Base-by-base conservation (phyloP, 2,329 filamentous ascomycete species). In the Rutstroemia sydowiana region DNA sequence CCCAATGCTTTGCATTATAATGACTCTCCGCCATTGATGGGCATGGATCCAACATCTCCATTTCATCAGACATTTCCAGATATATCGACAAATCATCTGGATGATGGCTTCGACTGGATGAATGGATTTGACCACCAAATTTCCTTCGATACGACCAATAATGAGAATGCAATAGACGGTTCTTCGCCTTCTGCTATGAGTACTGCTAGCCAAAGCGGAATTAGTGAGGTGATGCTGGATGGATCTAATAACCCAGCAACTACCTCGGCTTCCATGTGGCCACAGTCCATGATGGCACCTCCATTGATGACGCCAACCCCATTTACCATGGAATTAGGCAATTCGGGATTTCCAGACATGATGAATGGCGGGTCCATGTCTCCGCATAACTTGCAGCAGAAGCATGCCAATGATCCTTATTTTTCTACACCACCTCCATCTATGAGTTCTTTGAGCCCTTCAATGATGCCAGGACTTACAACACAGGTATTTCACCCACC, bases 181-280 rank as follows among this genome's bases (percentile, higher is more conserved):
- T 97, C 93, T 10, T 97, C 93, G 13, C 93, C 93, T 14, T 97
- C 93, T 8, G 90, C 90, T 43, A 92, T 97, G 68, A 97, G 92
- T 72, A 95, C 88, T 40, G 88, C 88, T 54, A 97, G 91, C 70
- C 91, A 95, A 65, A 92, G 87, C 67, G 88, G 85, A 46, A 87
- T 91, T 68, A 95, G 88, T 69, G 93, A 97, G 5, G 82, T 90
- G 54, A 90, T 95, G 85, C 75, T 93, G 53, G 90, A 96, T 68
- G 88, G 88, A 54, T 81, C 81, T 34, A 85, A 84, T 67, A 82
- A 84, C 59, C 75, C 78, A 37, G 73, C 77, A 34, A 71, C 75
- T 18, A 70, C 73, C 2, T 72, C 73, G 3, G 73, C 75, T 59
- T 77, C 79, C 46, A 81, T 87, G 73, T 89, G 86, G 83, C 81